Evolutionary conservation across 495 filamentous ascomycete species (phyloP), one percentile per base, ranked within the genome.

Genomic region (Lasiosphaeria miniovina): DNA sequence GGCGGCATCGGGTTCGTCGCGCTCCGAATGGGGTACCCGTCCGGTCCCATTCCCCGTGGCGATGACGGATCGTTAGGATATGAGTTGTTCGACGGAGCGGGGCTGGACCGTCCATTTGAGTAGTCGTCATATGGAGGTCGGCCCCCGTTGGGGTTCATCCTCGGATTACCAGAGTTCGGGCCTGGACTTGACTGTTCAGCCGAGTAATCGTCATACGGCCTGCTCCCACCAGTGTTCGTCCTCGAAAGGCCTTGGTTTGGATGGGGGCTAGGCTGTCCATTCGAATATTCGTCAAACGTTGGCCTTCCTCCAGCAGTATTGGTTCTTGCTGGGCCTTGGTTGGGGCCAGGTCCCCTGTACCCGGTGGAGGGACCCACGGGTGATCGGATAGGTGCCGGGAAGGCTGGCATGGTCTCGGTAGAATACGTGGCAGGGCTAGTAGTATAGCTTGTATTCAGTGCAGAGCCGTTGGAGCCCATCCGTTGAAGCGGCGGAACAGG

Each of bases 1-100:
- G 69, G 64, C 14, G 67, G 67, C 46, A 73, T 59, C 4, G 72
- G 75, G 41, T 65, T 67, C 3, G 77, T 78, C 48, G 74, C 68
- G 49, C 76, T 76, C 46, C 75, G 71, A 58, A 72, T 50, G 24
- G 75, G 74, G 36, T 70, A 72, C 12, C 63, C 57, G 15, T 68
- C 54, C 8, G 69, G 60, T 56, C 65, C 59, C 57, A 57, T 54
- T 49, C 59, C 62, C 36, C 65, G 70, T 6, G 73, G 68, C 7
- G 71, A 70, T 53, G 75, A 55, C 2, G 73, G 75, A 11, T 54
- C 53, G 43, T 54, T 66, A 34, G 60, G 65, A 52, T 70, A 73
- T 53, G 78, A 65, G 50, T 65, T 61, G 50, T 65, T 64, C 31
- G 76, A 75, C 46, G 74, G 69, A 32, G 75, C 70, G 55, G 76